Conservation (phyloP, 805 yeast genomes). For the Kodamaea jinghongensis region DNA sequence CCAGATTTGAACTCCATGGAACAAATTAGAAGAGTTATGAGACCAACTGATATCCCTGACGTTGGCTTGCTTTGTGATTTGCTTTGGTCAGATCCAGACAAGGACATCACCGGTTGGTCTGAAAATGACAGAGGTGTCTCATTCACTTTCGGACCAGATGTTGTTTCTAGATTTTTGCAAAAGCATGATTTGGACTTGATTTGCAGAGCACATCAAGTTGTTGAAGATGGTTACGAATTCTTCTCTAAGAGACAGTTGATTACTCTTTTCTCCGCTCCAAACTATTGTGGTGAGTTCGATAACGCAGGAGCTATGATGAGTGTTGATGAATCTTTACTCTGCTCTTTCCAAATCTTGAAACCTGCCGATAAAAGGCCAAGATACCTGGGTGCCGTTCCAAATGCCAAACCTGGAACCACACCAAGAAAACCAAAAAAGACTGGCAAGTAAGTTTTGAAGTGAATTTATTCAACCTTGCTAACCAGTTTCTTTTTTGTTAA, state of each 20-base stretch:
- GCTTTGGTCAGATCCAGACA: constrained; percentile 98
- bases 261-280: constrained; percentile 94
- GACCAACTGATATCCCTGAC: constrained; percentile 99
- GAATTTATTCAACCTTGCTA: not conserved
- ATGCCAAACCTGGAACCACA: constrained; percentile 53
- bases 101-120: constrained; percentile 97
- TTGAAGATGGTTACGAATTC: constrained; percentile 98
- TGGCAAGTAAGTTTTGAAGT: constrained; percentile 33
- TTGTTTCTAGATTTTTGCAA: constrained; percentile 91
- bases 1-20: constrained; percentile 98
- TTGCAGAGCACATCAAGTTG: constrained; percentile 98
- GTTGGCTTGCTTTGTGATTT: constrained; percentile 94
- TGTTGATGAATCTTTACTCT: constrained; percentile 91
- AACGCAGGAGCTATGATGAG: constrained; percentile 99
- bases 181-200: constrained; percentile 97
- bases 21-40: constrained; percentile 97
- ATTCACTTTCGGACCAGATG: constrained; percentile 99
- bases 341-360: constrained; percentile 94
- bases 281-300: constrained; percentile 98
- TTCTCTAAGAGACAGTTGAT: constrained; percentile 95
- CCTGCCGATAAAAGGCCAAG: constrained; percentile 96
- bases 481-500: too few relatives aligned
- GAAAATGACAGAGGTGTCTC: constrained; percentile 99
- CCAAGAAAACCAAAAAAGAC: constrained; percentile 58
- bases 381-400: constrained; percentile 44